Evolutionary conservation across 2,329 filamentous ascomycete species (phyloP), one percentile per base, ranked within the genome.

Genomic region (Diaporthe caulivora): DNA sequence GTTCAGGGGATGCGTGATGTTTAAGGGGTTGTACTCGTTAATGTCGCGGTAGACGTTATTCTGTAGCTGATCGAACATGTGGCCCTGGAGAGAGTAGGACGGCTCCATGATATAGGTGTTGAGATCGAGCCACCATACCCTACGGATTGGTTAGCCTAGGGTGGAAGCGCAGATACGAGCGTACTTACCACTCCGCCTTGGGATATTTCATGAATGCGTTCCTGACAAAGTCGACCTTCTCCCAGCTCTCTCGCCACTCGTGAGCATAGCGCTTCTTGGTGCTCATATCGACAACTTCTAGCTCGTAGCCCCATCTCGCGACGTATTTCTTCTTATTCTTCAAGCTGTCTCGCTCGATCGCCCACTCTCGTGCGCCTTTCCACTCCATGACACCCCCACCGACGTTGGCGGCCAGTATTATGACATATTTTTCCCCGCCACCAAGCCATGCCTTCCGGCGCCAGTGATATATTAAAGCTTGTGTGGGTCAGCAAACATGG

Each of bases 51-150:
- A 98, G 21, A 94, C 92, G 77, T 93, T 89, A 62, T 90, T 86
- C 68, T 88, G 86, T 62, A 99, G 89, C 75, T 94, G 84, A 82
- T 95, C 91, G 87, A 99, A 98, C 78, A 99, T 91, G 83, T 99
- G 96, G 55, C 89, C 88, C 81, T 98, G 95, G 26, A 99, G 88
- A 13, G 96, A 98, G 83, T 95, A 94, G 26, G 91, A 92, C 4
- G 95, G 95, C 81, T 99, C 97, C 97, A 99, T 99, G 82, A 99
- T 92, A 84, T 96, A 97, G 3, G 97, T 99, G 85, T 98, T 97
- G 51, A 98, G 90, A 82, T 99, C 97, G 73, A 99, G 88, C 96
- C 97, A 99, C 97, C 97, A 99, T 80, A 99, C 97, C 95, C 95
- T 98, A 80, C n/a, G 71, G 26, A 62, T 54, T 70, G 47, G 77